phyloP scores from a whole-genome alignment of 2,329 filamentous ascomycete species.

The Fulvia fulva region DNA sequence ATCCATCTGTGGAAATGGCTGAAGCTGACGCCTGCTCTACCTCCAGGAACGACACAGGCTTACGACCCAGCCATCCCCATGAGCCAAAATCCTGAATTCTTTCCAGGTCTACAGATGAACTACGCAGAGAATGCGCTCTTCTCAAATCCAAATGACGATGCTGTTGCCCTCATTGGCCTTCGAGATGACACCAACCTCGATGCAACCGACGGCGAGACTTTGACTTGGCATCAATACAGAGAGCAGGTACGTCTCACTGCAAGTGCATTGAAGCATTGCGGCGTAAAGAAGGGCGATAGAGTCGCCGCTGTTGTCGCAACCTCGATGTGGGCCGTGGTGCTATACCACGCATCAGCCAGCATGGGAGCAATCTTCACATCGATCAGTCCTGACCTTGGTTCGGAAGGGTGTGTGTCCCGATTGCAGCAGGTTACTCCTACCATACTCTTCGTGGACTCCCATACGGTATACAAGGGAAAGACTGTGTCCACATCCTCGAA shows the following conservation, averaged over 20 bases:
- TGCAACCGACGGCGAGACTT: slow-evolving; percentile 30
- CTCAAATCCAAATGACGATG: slow-evolving; percentile 33
- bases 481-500: slow-evolving; percentile 32
- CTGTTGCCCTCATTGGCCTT: slow-evolving; percentile 39
- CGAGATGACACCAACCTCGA: slow-evolving; percentile 36
- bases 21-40: slow-evolving; percentile 34
- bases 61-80: slow-evolving; percentile 38
- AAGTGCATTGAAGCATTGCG: slow-evolving; percentile 37
- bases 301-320: slow-evolving; percentile 43
- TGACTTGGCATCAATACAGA: slow-evolving; percentile 40
- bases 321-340: slow-evolving; percentile 40
- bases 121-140: slow-evolving; percentile 42
- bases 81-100: slow-evolving; percentile 39
- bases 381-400: slow-evolving; percentile 43
- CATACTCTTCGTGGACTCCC: slow-evolving; percentile 40
- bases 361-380: slow-evolving; percentile 45
- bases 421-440: slow-evolving; percentile 40
- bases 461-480: slow-evolving; percentile 40
- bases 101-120: slow-evolving; percentile 36
- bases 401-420: slow-evolving; percentile 36
- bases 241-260: slow-evolving; percentile 38
- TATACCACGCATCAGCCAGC: slow-evolving; percentile 40
- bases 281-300: slow-evolving; percentile 38
- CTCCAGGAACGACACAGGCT: slow-evolving; percentile 32
- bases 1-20: slow-evolving; percentile 41